phyloP scores from a whole-genome alignment of 2,329 filamentous ascomycete species.

The Fusarium torulosum region DNA sequence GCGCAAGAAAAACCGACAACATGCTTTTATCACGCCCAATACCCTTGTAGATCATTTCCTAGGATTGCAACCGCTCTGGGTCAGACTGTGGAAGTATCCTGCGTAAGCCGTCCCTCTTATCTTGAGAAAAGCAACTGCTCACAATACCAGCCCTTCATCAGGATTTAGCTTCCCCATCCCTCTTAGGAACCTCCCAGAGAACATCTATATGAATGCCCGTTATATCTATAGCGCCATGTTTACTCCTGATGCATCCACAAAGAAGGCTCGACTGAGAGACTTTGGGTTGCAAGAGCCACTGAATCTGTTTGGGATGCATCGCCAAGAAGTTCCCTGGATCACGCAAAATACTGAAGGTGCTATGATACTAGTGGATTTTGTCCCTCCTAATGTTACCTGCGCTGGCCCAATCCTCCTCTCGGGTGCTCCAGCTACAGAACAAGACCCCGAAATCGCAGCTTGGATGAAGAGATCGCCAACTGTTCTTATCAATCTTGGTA shows the following conservation, averaged over 20 bases:
- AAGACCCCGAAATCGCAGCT: slow-evolving; percentile 57
- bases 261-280: slow-evolving; percentile 40
- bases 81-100: slow-evolving; percentile 44
- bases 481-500: slow-evolving; percentile 63
- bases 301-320: slow-evolving; percentile 43
- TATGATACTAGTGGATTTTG: slow-evolving; percentile 6
- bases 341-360: slow-evolving; percentile 46
- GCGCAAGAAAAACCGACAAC: slow-evolving; percentile 5
- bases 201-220: slow-evolving; percentile 52
- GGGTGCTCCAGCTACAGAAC: slow-evolving; percentile 51
- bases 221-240: slow-evolving; percentile 49
- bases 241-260: slow-evolving; percentile 45
- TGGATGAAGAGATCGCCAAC: slow-evolving; percentile 60
- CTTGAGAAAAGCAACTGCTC: not conserved
- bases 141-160: slow-evolving; percentile 53
- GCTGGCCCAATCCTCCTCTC: slow-evolving; percentile 62
- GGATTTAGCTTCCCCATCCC: slow-evolving; percentile 62
- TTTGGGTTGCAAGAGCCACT: slow-evolving; percentile 41
- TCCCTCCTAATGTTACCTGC: slow-evolving; percentile 43
- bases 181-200: slow-evolving; percentile 48
- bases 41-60: slow-evolving; percentile 33
- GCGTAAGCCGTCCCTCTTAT: slow-evolving; percentile 12
- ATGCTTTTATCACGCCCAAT: slow-evolving; percentile 12
- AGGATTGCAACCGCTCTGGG: slow-evolving; percentile 24
- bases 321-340: slow-evolving; percentile 49